Base-by-base conservation (phyloP, 768 basidiomycete genomes). In the Serendipita vermifera region DNA sequence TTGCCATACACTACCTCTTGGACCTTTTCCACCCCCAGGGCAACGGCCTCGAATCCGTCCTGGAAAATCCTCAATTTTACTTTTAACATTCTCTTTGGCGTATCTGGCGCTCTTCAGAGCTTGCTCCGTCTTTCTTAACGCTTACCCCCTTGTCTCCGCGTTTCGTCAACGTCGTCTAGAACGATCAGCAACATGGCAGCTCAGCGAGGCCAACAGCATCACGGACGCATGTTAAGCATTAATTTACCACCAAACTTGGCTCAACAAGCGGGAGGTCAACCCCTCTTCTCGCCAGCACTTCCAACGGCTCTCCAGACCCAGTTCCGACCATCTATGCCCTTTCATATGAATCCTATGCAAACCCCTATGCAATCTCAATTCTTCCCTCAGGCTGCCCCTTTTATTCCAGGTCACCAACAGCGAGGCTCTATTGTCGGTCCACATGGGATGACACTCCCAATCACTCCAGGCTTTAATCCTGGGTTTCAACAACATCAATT, bases 281-380 rank as follows among this genome's bases (percentile, higher is more conserved):
- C 72, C 53, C 67, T 83, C 61, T 85, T 74, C 66, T 84, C 85
- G 4, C 83, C 85, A 5, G 77, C 75, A 39, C 68, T 84, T 38
- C 82, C 80, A 33, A 78, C 82, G 0, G 71, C 77, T 54, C 60
- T 82, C 22, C 79, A 79, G 62, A 76, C 76, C 24, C 69, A 74
- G 17, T 57, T 51, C 32, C 26, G 46, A 29, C 46, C 46, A 7
- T 66, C 75, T 0, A 78, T 76, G 59, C 77, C 77, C 32, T 67
- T 9, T 36, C 35, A 9, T 36, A 36, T 36, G 32, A 54, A 70
- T 56, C 61, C 77, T 46, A 69, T 85, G 53, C 85, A 83, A 64
- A 85, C 83, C 3, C 85, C 85, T 40, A 80, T 87, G 73, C 85
- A 87, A 64, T 66, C 77, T 22, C 58, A 61, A 17, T 83, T 81